Evolutionary conservation across 192 early-diverging fungal species (phyloP), one percentile per base, ranked within the genome.

Genomic region (Backusella westeae): DNA sequence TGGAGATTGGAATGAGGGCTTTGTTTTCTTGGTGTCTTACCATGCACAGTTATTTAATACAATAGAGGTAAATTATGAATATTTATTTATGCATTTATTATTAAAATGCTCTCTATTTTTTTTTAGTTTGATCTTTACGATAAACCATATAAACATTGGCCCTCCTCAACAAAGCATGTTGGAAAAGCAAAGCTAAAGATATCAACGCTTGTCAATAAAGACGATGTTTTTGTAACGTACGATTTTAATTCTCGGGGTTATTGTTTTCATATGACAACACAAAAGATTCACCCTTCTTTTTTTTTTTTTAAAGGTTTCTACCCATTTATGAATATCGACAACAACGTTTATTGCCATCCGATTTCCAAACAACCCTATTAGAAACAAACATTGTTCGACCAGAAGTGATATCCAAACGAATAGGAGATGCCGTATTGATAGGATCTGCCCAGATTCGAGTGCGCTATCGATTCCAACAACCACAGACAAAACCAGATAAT

Each of bases 1-100:
- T 0, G 91, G 91, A 1, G 88, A 87, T 71, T 92, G 92, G 92
- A 92, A 91, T 78, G 93, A 92, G 70, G 91, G 91, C 0, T 94
- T 94, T 73, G 82, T 89, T 69, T 88, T 94, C 39, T 72, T 84
- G 0, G 87, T 94, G 3, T 89, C 93, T 4, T 92, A 90, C 59
- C 93, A 94, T 71, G 86, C 86, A 68, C 93, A 94, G 83, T 86
- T 94, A 26, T 94, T 94, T 84, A 89, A 92, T 67, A 90, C 90
- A 19, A 72, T 87, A 15, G 84, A 87, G 80, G 86, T 82, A 82
- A 70, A 23, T 65, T 3, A 35, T 34, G 1, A 42, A 70, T 2
- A 70, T 26, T 23, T 6, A 26, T 69, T 68, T n/a, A 68, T 35
- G 23, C 29, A 35, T 38, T 56, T 23, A 26, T 59, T 26, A 26